These are phyloP conservation scores for Aspergillus leporis DNA, from an alignment of 495 filamentous ascomycete genomes.

Conservation along the genomic window DNA sequence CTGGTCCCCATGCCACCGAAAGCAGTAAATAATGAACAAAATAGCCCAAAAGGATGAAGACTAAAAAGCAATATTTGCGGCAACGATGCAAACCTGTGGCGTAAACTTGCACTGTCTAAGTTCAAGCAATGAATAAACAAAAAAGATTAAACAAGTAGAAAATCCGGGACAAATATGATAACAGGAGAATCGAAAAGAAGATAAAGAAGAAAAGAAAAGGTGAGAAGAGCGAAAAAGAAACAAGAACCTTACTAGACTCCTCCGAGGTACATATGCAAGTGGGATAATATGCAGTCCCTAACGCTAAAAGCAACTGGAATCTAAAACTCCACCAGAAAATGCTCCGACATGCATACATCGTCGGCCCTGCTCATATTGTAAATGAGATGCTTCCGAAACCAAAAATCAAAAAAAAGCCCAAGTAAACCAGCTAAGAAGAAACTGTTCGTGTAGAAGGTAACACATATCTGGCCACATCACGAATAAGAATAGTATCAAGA, in stretches of 20 bases:
- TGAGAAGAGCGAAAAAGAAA: not conserved
- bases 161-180: constrained; percentile 1
- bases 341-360: constrained; percentile 16
- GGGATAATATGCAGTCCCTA: constrained; percentile 13
- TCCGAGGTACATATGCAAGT: constrained; percentile 18
- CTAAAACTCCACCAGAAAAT: constrained; percentile 24
- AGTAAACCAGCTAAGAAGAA: constrained; percentile 7
- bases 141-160: constrained; percentile 10
- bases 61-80: not conserved
- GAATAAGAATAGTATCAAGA: constrained; percentile 24
- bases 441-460: constrained; percentile 6
- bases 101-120: not conserved
- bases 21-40: not conserved
- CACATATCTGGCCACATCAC: constrained; percentile 15
- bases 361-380: constrained; percentile 11
- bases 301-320: constrained; percentile 22
- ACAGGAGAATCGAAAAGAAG: constrained; percentile 8
- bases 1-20: not conserved
- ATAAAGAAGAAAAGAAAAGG: not conserved
- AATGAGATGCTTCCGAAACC: constrained; percentile 13
- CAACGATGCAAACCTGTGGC: not conserved
- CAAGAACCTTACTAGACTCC: constrained; percentile 17
- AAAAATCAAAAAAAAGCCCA: constrained; percentile 4
- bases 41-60: not conserved
- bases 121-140: not conserved